Conservation (phyloP, 306 rosid genomes). For the Ammopiptanthus mongolicus region DNA sequence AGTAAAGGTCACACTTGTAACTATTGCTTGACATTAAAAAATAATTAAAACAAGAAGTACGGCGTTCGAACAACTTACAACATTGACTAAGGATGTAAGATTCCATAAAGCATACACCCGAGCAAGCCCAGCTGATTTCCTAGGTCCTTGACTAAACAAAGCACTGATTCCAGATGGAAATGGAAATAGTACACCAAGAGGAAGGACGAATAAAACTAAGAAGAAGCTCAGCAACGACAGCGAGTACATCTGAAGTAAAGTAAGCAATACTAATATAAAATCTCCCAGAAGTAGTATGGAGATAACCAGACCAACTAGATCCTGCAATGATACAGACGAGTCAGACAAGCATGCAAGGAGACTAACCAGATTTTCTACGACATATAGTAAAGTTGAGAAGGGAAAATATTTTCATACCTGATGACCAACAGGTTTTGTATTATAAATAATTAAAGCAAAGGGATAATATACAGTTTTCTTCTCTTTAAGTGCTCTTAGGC, state of each 20-base stretch:
- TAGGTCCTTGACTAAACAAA: conserved; percentile 94
- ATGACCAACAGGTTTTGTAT: conserved; percentile 83
- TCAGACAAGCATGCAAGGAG: conserved; percentile 1
- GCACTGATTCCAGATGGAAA: conserved; percentile 97
- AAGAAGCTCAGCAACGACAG: conserved; percentile 62
- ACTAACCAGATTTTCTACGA: conserved; percentile 8
- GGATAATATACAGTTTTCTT: conserved; percentile 52
- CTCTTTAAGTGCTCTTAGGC: conserved; percentile 68
- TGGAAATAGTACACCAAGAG: conserved; percentile 75
- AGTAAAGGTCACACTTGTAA: background rate
- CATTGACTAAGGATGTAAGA: conserved; percentile 86
- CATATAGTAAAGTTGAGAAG: background rate
- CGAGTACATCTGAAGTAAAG: conserved; percentile 82
- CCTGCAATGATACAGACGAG: conserved; percentile 45
- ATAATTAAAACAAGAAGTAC: background rate
- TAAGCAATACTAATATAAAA: conserved; percentile 77
- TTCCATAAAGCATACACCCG: conserved; percentile 95
- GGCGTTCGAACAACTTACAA: conserved; percentile 55
- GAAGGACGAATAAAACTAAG: conserved; percentile 72
- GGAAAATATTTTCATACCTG: conserved; percentile 55
- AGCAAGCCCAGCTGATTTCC: conserved; percentile 80
- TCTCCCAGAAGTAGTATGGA: conserved; percentile 80
- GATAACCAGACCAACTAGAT: conserved; percentile 86
- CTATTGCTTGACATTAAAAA: background rate
- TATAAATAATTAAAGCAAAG: conserved; percentile 54